Evolutionary conservation across 805 yeast genomes (phyloP), one percentile per base, ranked within the genome.

Genomic region (Pichia californica): DNA sequence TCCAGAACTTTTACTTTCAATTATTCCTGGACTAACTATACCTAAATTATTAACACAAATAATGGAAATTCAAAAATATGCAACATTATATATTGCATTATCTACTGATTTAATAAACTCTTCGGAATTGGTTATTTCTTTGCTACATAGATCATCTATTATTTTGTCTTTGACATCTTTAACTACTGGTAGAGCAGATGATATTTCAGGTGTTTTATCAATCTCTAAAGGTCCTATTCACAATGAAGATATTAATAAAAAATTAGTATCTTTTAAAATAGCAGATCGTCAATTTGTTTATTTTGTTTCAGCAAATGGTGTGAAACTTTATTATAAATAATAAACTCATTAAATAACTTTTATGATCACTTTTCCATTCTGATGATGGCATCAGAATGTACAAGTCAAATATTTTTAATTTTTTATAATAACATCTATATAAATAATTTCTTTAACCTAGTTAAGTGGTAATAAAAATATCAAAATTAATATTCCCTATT

Each of bases 141-240:
- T 78, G 19, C 57, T 73, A 18, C 78, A 79, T 52, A 69, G 73
- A 44, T 67, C 85, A 0, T 67, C 69, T 27, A 47, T 78, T 33
- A 67, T 77, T 31, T 50, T 87, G n/a, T 67, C 72, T 18, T 56
- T 87, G 29, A 73, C 76, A 52, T 88, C 95, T 1, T 64, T 88
- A 46, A 69, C 74, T 3, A 86, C 95, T 0, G 95, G 95, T 0
- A 70, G 87, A 52, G 95, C 96, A 0, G 76, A 74, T 36, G 96
- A 88, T 57, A 74, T 85, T 3, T 82, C 95, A 0, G 96, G 96
- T 1, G 69, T 81, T 4, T 56, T 88, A 32, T 68, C 75, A 0
- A 69, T 88, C 0, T 62, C 80, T 0, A 66, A 64, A 39, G 95
- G 95, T 0, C 49, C 50, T 2, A 37, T 29, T 6, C 45, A 27